Base-by-base conservation (phyloP, 2,329 filamentous ascomycete genomes). In the Didymella glomerata region DNA sequence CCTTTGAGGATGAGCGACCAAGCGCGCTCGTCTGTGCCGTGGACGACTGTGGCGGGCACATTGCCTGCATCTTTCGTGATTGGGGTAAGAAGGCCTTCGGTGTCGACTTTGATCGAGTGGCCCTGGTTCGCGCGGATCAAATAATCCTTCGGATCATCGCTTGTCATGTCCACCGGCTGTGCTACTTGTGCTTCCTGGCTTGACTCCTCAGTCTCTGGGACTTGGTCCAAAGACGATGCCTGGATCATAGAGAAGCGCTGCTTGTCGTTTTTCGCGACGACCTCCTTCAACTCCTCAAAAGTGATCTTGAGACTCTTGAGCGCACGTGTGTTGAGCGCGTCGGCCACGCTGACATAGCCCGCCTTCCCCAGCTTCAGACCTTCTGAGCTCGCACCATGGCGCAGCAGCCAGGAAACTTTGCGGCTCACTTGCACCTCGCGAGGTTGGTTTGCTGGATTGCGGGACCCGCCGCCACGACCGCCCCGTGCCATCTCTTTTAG, bases 81-180 rank as follows among this genome's bases (percentile, higher is more conserved):
- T 7, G 89, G 88, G 20, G 82, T 84, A 3, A 97, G 85, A 2
- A 96, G 84, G 0, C 85, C 85, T 46, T 89, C 86, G n/a, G 87
- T 87, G 27, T 91, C 89, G 34, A 89, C 80, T 71, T 88, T 87
- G 73, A 99, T 91, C 69, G 87, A 92, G 81, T 98, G 95, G 54
- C 95, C 95, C 80, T 98, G 95, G 73, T 96, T 97, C 27, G 95
- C 95, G 70, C 95, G 92, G 79, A 99, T 97, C 30, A 96, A 83
- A 81, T 89, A 97, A 76, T 90, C 83, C 0, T 83, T 76, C 0
- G 91, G 84, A 48, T 90, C 81, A 9, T 76, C 74, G 36, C n/a
- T 40, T 20, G 36, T 20, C n/a, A 30, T 47, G n/a, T n/a, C 14
- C 2, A 45, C 48, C 13, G 62, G 59, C 45, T 57, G 53, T 9